Percentiles rank a stretch among this genome's conserved stretches.
Conservation (phyloP, 2,329 filamentous ascomycete species). For the Ampelomyces quisqualis region DNA sequence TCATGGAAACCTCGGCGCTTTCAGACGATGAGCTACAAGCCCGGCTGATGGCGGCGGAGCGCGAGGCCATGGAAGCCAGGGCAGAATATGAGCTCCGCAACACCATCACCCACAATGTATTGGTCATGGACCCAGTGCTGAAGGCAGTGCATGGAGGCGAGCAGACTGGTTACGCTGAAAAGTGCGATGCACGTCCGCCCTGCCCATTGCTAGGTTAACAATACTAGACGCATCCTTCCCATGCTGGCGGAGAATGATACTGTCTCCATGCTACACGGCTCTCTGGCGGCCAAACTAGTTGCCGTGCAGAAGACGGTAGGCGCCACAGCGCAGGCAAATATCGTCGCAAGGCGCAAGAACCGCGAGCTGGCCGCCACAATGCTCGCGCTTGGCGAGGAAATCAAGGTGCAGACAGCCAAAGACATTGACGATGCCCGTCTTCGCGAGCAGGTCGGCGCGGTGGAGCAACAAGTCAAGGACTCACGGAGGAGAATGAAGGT, state of each 20-base stretch:
- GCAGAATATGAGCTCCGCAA: conserved; percentile 69
- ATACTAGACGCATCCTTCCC: conserved; percentile 63
- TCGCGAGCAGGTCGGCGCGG: conserved; percentile 57
- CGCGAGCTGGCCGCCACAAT: conserved; percentile 63
- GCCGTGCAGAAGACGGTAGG: conserved; percentile 56
- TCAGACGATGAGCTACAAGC: conserved; percentile 56
- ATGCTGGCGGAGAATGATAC: conserved; percentile 67
- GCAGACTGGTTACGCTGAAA: conserved; percentile 65
- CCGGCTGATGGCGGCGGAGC: conserved; percentile 57
- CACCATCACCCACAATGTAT: conserved; percentile 66
- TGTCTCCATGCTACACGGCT: conserved; percentile 63
- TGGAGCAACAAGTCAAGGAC: conserved; percentile 61
- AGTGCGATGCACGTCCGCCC: conserved; percentile 50
- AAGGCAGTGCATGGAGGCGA: conserved; percentile 73
- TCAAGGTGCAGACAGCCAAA: conserved; percentile 55
- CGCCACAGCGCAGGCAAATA: conserved; percentile 59
- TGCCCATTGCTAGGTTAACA: conserved; percentile 8
- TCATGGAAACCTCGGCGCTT: conserved; percentile 38
- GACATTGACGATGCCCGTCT: conserved; percentile 56
- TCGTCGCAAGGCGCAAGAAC: conserved; percentile 61
- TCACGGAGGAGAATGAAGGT: conserved; percentile 70
- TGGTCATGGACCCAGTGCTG: conserved; percentile 73
- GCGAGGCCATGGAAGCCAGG: conserved; percentile 68
- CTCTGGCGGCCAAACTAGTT: conserved; percentile 57
- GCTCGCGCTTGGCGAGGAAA: conserved; percentile 62